Evolutionary conservation across 495 filamentous ascomycete genomes (phyloP).

Genomic region (Sabuloglossum arenarium): DNA sequence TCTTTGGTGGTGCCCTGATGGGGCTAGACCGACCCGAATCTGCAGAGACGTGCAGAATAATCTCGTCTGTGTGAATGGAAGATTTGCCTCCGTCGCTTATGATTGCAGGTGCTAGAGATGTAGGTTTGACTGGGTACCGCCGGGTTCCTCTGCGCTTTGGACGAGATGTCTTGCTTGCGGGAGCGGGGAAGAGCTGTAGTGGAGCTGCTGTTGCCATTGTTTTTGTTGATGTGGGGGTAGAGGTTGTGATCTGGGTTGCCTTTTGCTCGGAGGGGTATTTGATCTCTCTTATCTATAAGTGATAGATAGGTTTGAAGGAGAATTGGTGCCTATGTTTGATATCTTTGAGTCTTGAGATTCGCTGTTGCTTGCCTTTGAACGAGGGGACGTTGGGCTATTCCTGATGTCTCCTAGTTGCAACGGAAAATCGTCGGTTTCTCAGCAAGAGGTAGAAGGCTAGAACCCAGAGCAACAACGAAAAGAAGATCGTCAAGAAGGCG

Average conservation of each 20-base stretch:
- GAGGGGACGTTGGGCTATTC: too few species aligned
- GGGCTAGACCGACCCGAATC: not conserved
- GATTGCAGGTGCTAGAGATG: not conserved
- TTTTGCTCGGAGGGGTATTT: too few species aligned
- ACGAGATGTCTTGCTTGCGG: not conserved
- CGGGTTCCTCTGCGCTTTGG: constrained; percentile 3
- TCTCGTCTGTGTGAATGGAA: not conserved
- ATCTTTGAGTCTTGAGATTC: too few species aligned
- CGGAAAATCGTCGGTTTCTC: too few species aligned
- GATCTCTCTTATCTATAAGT: too few species aligned
- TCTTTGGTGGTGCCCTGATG: not conserved
- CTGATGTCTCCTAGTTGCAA: too few species aligned
- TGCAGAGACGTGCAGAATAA: constrained; percentile 2
- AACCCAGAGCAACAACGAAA: too few species aligned
- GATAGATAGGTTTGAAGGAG: too few species aligned
- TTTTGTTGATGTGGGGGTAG: not conserved
- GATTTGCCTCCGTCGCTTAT: not conserved
- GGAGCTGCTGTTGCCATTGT: not conserved
- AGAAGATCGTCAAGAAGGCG: too few species aligned
- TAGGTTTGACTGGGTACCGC: not conserved
- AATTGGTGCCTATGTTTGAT: too few species aligned
- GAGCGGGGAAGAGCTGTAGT: constrained; percentile 5
- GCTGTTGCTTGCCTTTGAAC: too few species aligned
- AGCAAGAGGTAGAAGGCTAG: too few species aligned
- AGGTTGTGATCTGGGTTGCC: not conserved